Conservation (phyloP, 768 basidiomycete genomes). For the Pleurotus cornucopiae region DNA sequence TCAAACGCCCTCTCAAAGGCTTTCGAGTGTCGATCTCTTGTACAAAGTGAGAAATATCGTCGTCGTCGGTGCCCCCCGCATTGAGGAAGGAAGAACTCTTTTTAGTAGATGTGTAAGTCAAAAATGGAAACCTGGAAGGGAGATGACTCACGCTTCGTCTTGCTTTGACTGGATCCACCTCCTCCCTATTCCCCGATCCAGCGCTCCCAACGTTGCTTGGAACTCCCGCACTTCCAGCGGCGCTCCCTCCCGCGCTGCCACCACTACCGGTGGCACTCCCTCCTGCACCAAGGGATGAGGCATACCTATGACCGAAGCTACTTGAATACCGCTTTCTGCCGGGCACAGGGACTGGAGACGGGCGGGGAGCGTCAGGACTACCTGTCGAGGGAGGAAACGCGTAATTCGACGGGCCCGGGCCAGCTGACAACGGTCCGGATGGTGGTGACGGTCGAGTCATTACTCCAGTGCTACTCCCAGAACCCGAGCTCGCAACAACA, state of each 20-base stretch:
- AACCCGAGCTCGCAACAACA: slow-evolving; percentile 11
- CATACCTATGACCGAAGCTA: slow-evolving; percentile 72
- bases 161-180: background rate
- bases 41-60: slow-evolving; percentile 75
- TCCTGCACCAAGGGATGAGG: slow-evolving; percentile 31
- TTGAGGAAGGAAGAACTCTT: slow-evolving; percentile 42
- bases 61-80: slow-evolving; percentile 53
- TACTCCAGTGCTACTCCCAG: slow-evolving; percentile 18
- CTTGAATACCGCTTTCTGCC: slow-evolving; percentile 68
- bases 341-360: slow-evolving; percentile 15
- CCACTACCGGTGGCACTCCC: slow-evolving; percentile 19
- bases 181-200: background rate
- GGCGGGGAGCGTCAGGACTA: slow-evolving; percentile 11
- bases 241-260: slow-evolving; percentile 12
- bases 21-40: slow-evolving; percentile 72
- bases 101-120: background rate
- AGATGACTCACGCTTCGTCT: background rate
- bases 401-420: slow-evolving; percentile 10
- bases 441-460: slow-evolving; percentile 23
- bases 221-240: slow-evolving; percentile 22
- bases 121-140: too few relatives aligned
- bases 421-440: slow-evolving; percentile 13
- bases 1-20: slow-evolving; percentile 47
- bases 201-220: slow-evolving; percentile 16
- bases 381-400: slow-evolving; percentile 11